A percentile compares a stretch with the other conserved stretches of the same genome.
These are phyloP conservation scores for Penicillium sp. DNA, from an alignment of 2,329 filamentous ascomycete genomes.

Conservation along the genomic window DNA sequence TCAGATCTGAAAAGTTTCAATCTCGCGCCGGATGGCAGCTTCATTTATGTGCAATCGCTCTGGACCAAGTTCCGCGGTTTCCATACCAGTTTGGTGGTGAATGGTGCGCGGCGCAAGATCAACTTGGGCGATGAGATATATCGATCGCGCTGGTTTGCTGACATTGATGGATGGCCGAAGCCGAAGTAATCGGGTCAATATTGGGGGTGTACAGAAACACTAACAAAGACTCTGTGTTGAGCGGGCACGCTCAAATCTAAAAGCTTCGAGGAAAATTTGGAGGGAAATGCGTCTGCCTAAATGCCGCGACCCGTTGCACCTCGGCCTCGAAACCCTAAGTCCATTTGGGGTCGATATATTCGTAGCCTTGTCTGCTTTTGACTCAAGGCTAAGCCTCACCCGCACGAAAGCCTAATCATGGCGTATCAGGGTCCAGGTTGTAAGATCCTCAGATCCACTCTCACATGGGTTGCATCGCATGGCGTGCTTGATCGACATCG, in stretches of 20 bases:
- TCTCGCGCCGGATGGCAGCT: slow-evolving; percentile 25
- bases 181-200: slow-evolving; percentile 8
- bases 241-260: background rate
- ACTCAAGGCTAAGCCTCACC: background rate
- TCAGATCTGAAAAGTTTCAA: slow-evolving; percentile 27
- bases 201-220: too few relatives aligned
- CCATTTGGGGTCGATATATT: background rate
- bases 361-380: slow-evolving; percentile 1
- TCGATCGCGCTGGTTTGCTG: slow-evolving; percentile 25
- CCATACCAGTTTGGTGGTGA: slow-evolving; percentile 23
- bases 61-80: slow-evolving; percentile 21
- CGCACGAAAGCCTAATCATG: background rate
- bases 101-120: slow-evolving; percentile 18
- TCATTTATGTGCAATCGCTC: slow-evolving; percentile 25
- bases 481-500: background rate
- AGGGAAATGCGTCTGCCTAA: background rate
- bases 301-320: background rate
- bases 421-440: background rate
- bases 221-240: background rate
- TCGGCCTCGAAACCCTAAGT: background rate
- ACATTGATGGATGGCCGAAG: slow-evolving; percentile 28
- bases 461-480: background rate
- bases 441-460: background rate
- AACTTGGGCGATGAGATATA: slow-evolving; percentile 27
- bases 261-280: background rate